Conservation (phyloP, 2,329 filamentous ascomycete genomes). For the Zymoseptoria crescenta region DNA sequence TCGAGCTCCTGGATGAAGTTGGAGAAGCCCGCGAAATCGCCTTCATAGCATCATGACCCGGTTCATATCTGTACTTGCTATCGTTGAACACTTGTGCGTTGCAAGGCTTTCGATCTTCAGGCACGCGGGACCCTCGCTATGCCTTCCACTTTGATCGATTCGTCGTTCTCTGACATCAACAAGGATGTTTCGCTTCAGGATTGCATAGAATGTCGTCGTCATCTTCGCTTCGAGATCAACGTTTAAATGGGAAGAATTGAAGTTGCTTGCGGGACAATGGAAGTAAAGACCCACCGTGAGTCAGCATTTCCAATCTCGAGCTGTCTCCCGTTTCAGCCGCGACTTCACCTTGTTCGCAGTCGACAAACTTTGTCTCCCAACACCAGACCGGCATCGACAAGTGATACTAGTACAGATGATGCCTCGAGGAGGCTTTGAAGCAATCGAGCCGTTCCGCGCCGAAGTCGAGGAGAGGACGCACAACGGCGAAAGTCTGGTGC, state of each 20-base stretch:
- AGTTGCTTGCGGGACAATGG: too few relatives aligned
- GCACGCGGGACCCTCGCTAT: too few relatives aligned
- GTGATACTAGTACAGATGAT: neutral
- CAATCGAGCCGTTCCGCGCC: conserved; percentile 11
- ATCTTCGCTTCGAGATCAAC: too few relatives aligned
- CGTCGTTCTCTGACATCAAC: too few relatives aligned
- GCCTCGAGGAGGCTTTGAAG: neutral
- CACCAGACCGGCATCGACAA: neutral
- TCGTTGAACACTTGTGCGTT: too few relatives aligned
- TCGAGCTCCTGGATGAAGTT: neutral
- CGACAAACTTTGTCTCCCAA: neutral
- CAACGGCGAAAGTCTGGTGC: conserved; percentile 19
- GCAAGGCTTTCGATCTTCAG: too few relatives aligned
- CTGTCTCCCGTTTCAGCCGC: neutral
- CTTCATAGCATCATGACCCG: neutral
- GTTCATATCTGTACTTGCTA: too few relatives aligned
- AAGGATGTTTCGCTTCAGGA: too few relatives aligned
- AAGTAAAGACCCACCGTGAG: too few relatives aligned
- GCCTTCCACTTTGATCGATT: too few relatives aligned
- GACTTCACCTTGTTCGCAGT: neutral
- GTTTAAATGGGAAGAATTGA: too few relatives aligned
- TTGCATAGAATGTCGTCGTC: too few relatives aligned
- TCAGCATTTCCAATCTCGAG: neutral
- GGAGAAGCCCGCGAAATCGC: neutral
- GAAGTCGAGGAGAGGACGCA: conserved; percentile 17